Conservation (phyloP, 345 rosid species). For the Gossypium longicalyx region DNA sequence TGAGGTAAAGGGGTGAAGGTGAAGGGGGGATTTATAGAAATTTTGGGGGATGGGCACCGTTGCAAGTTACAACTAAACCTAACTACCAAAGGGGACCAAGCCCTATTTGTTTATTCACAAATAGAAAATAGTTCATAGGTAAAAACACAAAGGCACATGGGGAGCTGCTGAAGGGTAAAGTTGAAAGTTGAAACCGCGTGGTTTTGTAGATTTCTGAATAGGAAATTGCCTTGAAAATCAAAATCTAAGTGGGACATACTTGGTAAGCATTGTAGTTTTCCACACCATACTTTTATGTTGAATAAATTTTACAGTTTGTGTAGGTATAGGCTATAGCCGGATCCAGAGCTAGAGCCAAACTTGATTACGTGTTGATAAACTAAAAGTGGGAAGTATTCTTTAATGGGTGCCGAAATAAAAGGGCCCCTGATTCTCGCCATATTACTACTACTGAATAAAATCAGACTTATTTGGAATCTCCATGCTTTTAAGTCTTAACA, state of each 20-base stretch:
- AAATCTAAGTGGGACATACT: constrained; percentile 35
- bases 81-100: constrained; percentile 37
- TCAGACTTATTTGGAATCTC: no score
- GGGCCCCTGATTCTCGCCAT: no score
- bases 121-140: neutral
- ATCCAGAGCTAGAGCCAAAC: no score
- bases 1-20: constrained; percentile 31
- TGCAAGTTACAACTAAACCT: constrained; percentile 19
- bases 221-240: constrained; percentile 20
- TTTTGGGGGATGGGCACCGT: constrained; percentile 23
- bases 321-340: no score
- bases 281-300: neutral
- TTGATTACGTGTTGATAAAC: no score
- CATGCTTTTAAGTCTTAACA: no score
- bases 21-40: constrained; percentile 48
- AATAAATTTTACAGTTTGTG: no score
- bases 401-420: no score
- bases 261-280: constrained; percentile 7
- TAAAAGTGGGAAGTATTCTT: no score
- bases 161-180: neutral
- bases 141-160: constrained; percentile 19
- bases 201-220: constrained; percentile 21
- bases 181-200: constrained; percentile 24
- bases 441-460: no score
- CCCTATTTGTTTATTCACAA: constrained; percentile 8